A percentile compares a stretch with the other conserved stretches of the same genome.
Conservation (phyloP, 768 basidiomycete species). For the Russula sp. region DNA sequence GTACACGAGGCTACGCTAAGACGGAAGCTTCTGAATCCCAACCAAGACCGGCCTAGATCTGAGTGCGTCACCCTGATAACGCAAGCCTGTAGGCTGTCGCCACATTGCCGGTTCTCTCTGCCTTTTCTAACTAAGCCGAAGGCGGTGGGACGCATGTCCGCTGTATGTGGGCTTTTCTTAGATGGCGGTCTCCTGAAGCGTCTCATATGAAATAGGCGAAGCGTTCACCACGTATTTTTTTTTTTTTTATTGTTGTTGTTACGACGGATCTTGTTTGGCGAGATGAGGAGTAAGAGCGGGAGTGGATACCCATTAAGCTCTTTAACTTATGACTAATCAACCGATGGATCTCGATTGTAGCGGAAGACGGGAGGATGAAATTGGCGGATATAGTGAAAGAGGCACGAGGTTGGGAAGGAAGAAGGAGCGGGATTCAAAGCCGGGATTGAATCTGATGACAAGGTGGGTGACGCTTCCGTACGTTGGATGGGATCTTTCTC, state of each 20-base stretch:
- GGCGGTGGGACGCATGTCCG: conserved; percentile 17
- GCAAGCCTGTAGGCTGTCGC: conserved; percentile 18
- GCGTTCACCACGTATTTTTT: neutral
- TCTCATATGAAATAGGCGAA: conserved; percentile 20
- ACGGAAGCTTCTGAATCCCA: conserved; percentile 28
- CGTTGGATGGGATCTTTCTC: conserved; percentile 31
- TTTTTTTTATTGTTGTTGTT: neutral
- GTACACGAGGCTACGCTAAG: conserved; percentile 29
- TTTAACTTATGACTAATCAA: conserved; percentile 42
- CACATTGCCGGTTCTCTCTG: conserved; percentile 19
- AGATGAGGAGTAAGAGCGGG: conserved; percentile 32
- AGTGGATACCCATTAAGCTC: conserved; percentile 43
- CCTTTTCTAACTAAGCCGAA: conserved; percentile 13
- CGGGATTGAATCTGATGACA: conserved; percentile 33
- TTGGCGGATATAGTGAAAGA: conserved; percentile 37
- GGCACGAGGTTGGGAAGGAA: conserved; percentile 58
- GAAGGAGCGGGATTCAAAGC: conserved; percentile 36
- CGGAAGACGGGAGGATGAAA: conserved; percentile 45
- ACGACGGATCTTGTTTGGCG: conserved; percentile 12
- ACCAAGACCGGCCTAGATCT: conserved; percentile 29
- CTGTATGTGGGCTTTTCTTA: neutral
- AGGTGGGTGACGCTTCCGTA: conserved; percentile 31
- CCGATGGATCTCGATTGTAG: conserved; percentile 44
- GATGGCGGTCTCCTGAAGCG: neutral
- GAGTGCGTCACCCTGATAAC: conserved; percentile 27